Base-by-base conservation (phyloP, 2,329 filamentous ascomycete genomes). In the Penicillium olsonii region DNA sequence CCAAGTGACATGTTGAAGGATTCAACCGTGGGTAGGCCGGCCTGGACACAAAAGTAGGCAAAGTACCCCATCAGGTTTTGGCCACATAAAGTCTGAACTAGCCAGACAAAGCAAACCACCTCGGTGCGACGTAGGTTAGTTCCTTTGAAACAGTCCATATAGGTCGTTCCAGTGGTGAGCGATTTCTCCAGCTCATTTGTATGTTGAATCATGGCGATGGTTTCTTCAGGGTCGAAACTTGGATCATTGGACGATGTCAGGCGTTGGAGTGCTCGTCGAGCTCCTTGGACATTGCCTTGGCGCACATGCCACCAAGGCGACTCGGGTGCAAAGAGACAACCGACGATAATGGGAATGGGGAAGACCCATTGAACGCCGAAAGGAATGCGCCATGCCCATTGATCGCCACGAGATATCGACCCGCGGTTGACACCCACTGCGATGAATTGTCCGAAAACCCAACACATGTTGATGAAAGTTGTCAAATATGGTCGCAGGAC, bases 151-250 rank as follows among this genome's bases (percentile, higher is more conserved):
- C 89, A 95, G 68, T 95, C 90, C 61, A 79, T 72, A 71, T 92
- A 95, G 37, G 78, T 83, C 3, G 87, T 82, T 26, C 88, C 88
- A 4, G 75, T 73, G 3, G 87, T 88, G 39, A 89, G 85, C 67
- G 82, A 74, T 66, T 88, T 80, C 67, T 95, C 90, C 5, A 94
- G 75, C 1, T 87, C 86, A 2, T 87, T 90, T 1, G 90, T 95
- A 66, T 92, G 88, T 1, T 89, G 82, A 85, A 95, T 95, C 88
- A 94, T 92, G 62, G 87, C 85, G 38, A 95, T 78, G 0, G 88
- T 92, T 70, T 92, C 88, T 54, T 94, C 87, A 11, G 86, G 81
- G 60, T 94, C 82, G 62, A 92, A 90, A 55, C 84, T 79, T 1
- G 83, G 85, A 56, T 88, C 84, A 6, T 59, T 53, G 9, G 62